phyloP scores from a whole-genome alignment of 345 rosid genomes.

The Cochlearia excelsa region DNA sequence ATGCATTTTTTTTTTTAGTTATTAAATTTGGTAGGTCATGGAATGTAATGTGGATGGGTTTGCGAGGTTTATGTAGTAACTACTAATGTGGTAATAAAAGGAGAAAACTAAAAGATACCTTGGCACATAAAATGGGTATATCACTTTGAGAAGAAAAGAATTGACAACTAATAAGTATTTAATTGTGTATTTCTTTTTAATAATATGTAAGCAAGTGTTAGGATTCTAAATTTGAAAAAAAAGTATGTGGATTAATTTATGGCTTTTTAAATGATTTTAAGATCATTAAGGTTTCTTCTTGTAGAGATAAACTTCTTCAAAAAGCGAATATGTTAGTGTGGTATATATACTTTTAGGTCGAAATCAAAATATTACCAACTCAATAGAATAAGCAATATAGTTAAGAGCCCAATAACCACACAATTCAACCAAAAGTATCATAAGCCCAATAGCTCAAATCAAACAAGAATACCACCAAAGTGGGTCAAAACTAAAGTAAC shows the following conservation, averaged over 20 bases:
- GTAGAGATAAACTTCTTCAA: conserved; percentile 15
- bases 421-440: too few species aligned
- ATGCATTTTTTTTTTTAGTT: conserved; percentile 37
- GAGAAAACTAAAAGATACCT: conserved; percentile 28
- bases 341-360: too few species aligned
- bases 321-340: neutral
- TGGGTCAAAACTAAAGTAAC: too few species aligned
- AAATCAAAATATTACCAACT: too few species aligned
- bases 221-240: neutral
- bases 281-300: conserved; percentile 6
- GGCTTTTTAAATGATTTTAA: too few species aligned
- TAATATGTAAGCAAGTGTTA: too few species aligned
- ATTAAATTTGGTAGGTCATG: conserved; percentile 12
- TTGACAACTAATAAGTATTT: conserved; percentile 19
- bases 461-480: too few species aligned
- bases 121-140: conserved; percentile 21
- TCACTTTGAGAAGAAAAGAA: conserved; percentile 48
- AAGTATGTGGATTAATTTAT: too few species aligned
- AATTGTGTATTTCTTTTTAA: conserved; percentile 8
- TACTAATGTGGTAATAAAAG: neutral
- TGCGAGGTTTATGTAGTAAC: conserved; percentile 30
- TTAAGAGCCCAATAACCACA: too few species aligned
- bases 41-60: conserved; percentile 1
- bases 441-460: too few species aligned
- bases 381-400: too few species aligned